Percentiles rank a stretch among this genome's conserved stretches.
phyloP scores from a whole-genome alignment of 768 basidiomycete genomes.

The Phlebiopsis flavidoalba region DNA sequence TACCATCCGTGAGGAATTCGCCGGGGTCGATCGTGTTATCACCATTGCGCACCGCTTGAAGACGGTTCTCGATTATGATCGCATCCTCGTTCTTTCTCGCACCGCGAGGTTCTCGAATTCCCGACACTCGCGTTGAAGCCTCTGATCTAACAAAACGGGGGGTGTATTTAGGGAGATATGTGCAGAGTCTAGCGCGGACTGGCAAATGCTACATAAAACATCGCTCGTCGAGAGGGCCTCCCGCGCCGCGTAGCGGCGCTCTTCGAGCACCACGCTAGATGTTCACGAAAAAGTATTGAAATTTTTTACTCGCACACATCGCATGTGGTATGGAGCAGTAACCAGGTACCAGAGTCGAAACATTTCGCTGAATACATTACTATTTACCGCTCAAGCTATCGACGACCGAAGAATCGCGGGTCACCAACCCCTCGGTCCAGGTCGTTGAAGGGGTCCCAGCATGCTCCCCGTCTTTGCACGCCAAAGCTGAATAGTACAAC shows the following conservation, averaged over 20 bases:
- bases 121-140: conserved; percentile 56
- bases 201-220: conserved; percentile 11
- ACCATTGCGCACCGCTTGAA: conserved; percentile 81
- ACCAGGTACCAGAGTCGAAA: not conserved
- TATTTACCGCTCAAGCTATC: conserved; percentile 34
- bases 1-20: conserved; percentile 70
- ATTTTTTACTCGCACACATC: not conserved
- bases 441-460: conserved; percentile 74
- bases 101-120: conserved; percentile 68
- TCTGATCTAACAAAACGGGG: conserved; percentile 46
- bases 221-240: not conserved
- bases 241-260: not conserved
- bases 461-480: conserved; percentile 75
- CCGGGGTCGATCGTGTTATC: conserved; percentile 59
- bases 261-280: not conserved
- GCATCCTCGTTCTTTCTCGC: conserved; percentile 70
- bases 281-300: too few species aligned
- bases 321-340: not conserved
- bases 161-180: conserved; percentile 67
- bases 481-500: conserved; percentile 72
- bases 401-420: conserved; percentile 45
- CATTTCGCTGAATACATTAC: not conserved
- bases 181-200: conserved; percentile 50
- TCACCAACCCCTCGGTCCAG: conserved; percentile 34
- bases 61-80: conserved; percentile 73